Conservation (phyloP, 2,329 filamentous ascomycete genomes). For the Akanthomyces uredinophilus region DNA sequence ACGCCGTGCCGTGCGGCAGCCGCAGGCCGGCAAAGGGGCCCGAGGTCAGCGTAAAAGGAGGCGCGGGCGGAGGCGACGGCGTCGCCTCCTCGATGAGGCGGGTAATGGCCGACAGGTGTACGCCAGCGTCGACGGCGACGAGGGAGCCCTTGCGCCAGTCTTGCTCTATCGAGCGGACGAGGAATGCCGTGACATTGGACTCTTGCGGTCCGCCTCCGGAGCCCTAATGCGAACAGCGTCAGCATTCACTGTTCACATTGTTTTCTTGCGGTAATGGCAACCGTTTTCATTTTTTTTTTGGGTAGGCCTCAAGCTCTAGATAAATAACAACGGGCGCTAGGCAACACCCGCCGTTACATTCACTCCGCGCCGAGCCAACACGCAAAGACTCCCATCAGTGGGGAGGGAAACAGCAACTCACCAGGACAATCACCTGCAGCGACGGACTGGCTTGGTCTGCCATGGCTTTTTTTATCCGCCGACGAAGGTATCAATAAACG, state of each 20-base stretch:
- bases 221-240: conserved; percentile 52
- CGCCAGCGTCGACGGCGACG: conserved; percentile 89
- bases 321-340: conserved; percentile 5
- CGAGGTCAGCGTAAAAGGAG: conserved; percentile 50
- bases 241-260: neutral
- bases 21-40: conserved; percentile 79
- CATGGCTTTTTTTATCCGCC: conserved; percentile 18
- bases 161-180: conserved; percentile 75
- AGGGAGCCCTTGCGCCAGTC: conserved; percentile 79
- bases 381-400: neutral
- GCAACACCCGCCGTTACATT: neutral
- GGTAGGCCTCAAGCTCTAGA: neutral
- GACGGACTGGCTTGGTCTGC: conserved; percentile 38
- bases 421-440: conserved; percentile 70
- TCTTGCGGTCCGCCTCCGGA: conserved; percentile 86
- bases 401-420: conserved; percentile 39
- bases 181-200: conserved; percentile 81
- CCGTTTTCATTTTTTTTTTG: neutral
- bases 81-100: conserved; percentile 63
- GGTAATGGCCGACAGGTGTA: conserved; percentile 81
- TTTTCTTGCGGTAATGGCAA: neutral
- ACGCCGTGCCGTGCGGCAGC: conserved; percentile 59
- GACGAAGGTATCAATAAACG: no score
- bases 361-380: neutral
- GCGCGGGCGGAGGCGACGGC: conserved; percentile 27